Conservation (phyloP, 108 stramenopile genomes). For the Poteriospumella lacustris region DNA sequence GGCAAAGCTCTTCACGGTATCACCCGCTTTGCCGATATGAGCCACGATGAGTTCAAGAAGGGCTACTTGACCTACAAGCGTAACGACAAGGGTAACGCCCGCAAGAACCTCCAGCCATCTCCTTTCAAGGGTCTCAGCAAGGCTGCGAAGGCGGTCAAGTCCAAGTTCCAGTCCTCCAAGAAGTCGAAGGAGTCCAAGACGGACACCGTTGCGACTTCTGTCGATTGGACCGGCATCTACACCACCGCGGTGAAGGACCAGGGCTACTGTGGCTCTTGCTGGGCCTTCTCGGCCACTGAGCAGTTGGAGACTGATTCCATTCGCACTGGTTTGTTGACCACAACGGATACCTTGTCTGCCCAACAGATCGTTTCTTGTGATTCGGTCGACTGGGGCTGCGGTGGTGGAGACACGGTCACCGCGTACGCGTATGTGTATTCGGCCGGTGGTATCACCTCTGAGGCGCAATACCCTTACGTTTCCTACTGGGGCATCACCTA, state of each 20-base stretch:
- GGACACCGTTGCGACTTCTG: background rate
- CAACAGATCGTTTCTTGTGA: slow-evolving; percentile 71
- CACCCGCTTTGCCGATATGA: background rate
- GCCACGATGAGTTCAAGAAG: background rate
- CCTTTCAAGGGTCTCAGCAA: no score
- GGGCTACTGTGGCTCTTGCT: slow-evolving; percentile 72
- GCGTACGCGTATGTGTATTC: slow-evolving; percentile 34
- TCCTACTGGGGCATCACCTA: background rate
- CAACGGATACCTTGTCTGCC: slow-evolving; percentile 47
- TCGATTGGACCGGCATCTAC: background rate
- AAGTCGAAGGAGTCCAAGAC: no score
- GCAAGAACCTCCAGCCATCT: no score
- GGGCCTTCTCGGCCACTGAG: slow-evolving; percentile 46
- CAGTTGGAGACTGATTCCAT: slow-evolving; percentile 18
- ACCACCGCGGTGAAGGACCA: slow-evolving; percentile 68
- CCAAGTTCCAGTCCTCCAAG: background rate
- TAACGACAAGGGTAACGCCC: background rate
- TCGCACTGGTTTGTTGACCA: background rate
- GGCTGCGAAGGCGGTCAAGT: background rate
- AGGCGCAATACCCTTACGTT: background rate
- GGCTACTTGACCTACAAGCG: background rate
- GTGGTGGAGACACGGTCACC: slow-evolving; percentile 60
- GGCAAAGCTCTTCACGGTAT: background rate
- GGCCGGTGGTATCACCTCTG: background rate
- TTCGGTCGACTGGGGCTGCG: slow-evolving; percentile 70